Base-by-base conservation (phyloP, 2,329 filamentous ascomycete genomes). In the Colletotrichum horii region DNA sequence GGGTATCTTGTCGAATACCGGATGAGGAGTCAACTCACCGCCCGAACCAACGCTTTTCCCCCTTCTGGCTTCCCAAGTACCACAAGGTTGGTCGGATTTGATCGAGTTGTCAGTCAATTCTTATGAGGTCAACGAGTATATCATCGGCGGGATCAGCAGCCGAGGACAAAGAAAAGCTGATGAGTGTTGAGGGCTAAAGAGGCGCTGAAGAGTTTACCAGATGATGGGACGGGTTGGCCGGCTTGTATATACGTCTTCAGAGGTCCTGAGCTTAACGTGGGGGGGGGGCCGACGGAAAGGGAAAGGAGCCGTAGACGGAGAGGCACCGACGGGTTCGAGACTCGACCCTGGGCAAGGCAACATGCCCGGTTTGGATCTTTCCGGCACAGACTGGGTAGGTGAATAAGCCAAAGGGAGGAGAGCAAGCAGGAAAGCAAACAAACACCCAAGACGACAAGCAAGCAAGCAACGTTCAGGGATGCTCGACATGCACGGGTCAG, bases 91-190 rank as follows among this genome's bases (percentile, higher is more conserved):
- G 60, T 60, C 60, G 26, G 43, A 58, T 30, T 19, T 19, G 22
- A 19, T 65, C 24, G 58, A 43, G 58, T 36, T n/a, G 43, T 8
- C n/a, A 22, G 43, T 52, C 43, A 52, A 16, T 4, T 48, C 43
- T 69, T 60, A 60, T 74, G 70, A 74, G 65, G 52, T 76, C 70
- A 76, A 74, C 64, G 26, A 69, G 36, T 69, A 58, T 71, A 76
- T 76, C 64, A 74, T 69, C 38, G 28, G 48, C 30, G 43, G 24
- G 74, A 76, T 76, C 74, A 74, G 58, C 65, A 26, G 30, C 15
- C 52, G 8, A 52, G 22, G 58, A 76, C 74, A 76, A 76, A 76
- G 74, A 69, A 65, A 19, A 38, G 34, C 15, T 34, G 34, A 52
- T 19, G 34, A 34, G 58, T 15, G 34, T 60, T 24, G 64, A 34